Evolutionary conservation across 495 filamentous ascomycete genomes (phyloP), one percentile per base, ranked within the genome.

Genomic region (Aspergillus sclerotioniger): DNA sequence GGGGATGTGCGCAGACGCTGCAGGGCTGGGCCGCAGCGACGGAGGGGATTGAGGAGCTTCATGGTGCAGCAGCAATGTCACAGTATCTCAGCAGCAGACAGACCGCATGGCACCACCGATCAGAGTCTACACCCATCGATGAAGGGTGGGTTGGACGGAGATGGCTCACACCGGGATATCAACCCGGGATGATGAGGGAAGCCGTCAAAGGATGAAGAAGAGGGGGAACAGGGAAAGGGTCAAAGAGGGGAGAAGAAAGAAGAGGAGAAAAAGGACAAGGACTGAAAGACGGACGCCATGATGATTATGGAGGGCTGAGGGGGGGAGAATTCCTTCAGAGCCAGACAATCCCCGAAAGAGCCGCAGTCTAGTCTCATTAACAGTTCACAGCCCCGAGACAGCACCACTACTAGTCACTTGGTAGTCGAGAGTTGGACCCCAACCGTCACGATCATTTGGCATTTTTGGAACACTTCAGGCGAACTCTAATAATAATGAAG

Each of bases 1-100:
- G 70, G 69, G 15, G 64, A 68, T 20, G 64, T 29, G 45, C 56
- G 61, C 20, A 63, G 10, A 8, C 47, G 53, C 12, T 37, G 33
- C 43, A 55, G 46, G 5, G 50, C 9, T 2, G 56, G 33, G 2
- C 41, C 15, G 37, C 58, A 55, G 15, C 44, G 32, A 52, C 44
- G 58, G 17, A 31, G 48, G n/a, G 57, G 32, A 41, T 53, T 57
- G 47, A 50, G 13, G 25, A 50, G 28, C 47, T 50, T 50, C 47
- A 50, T 50, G 46, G 6, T 49, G 46, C 9, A 25, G 21, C 13
- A 49, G 19, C 9, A 31, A n/a, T 19, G 28, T 25, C 20, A 49
- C 21, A 29, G 28, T 29, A 15, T n/a, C 13, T 49, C 19, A 49
- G 46, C 21, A 25, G 16, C 13, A 50, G 25, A 16, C 28, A 33